Conservation (phyloP, 2,329 filamentous ascomycete genomes). For the Alternaria viburni region DNA sequence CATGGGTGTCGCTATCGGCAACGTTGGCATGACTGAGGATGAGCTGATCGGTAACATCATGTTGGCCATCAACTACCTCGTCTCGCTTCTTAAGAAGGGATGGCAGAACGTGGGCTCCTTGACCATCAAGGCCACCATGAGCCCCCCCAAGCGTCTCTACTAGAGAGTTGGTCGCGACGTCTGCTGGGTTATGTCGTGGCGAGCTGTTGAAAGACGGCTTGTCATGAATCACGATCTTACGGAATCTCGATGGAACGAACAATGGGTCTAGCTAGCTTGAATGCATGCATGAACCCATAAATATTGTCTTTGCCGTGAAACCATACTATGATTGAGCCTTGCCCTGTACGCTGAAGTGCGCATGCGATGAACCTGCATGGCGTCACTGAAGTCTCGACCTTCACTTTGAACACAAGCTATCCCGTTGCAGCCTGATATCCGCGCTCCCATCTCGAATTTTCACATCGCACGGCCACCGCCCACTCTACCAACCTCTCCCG, state of each 20-base stretch:
- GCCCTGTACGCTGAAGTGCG: background rate
- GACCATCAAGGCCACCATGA: slow-evolving; percentile 99
- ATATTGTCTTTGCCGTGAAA: background rate
- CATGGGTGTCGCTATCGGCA: slow-evolving; percentile 99
- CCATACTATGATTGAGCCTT: background rate
- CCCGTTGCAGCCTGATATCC: background rate
- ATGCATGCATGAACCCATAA: slow-evolving; percentile 39
- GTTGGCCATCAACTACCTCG: slow-evolving; percentile 99
- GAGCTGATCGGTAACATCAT: slow-evolving; percentile 99
- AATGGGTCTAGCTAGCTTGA: slow-evolving; percentile 41
- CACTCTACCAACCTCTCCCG: background rate
- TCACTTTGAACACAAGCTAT: background rate
- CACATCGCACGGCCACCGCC: background rate
- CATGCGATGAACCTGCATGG: background rate
- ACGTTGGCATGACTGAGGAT: slow-evolving; percentile 96
- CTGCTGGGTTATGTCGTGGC: slow-evolving; percentile 21
- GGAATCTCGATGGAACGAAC: slow-evolving; percentile 26
- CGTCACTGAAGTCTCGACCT: background rate
- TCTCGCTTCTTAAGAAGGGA: slow-evolving; percentile 99
- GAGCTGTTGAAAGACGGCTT: slow-evolving; percentile 24
- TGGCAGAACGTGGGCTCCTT: slow-evolving; percentile 99
- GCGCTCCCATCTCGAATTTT: background rate
- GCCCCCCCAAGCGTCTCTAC: slow-evolving; percentile 96
- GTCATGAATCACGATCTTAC: slow-evolving; percentile 23
- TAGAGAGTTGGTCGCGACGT: slow-evolving; percentile 59